These are phyloP conservation scores for Yamadazyma diospyri DNA, from an alignment of 1,139 yeast species.

Conservation along the genomic window DNA sequence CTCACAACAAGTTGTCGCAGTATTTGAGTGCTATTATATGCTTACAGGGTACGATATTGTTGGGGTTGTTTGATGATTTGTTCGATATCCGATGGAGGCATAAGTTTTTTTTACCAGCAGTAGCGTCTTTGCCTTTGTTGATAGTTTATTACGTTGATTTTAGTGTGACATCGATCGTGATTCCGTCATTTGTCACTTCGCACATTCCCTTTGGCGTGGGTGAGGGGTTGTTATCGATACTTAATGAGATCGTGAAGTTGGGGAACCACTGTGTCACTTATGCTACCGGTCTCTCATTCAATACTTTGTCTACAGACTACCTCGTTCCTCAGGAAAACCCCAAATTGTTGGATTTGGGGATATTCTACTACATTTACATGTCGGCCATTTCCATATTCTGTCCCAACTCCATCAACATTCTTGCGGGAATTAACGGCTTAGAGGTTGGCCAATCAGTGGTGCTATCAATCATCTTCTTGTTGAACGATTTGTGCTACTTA, in stretches of 20 bases:
- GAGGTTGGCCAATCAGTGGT: conserved; percentile 95
- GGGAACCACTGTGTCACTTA: conserved; percentile 35
- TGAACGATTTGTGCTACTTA: conserved; percentile 76
- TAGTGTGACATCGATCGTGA: conserved; percentile 85
- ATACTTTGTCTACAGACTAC: conserved; percentile 35
- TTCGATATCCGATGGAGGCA: conserved; percentile 97
- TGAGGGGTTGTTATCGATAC: conserved; percentile 16
- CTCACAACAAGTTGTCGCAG: conserved; percentile 82
- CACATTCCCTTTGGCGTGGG: conserved; percentile 26
- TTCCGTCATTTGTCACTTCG: conserved; percentile 65
- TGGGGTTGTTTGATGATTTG: conserved; percentile 91
- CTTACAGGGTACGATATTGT: conserved; percentile 74
- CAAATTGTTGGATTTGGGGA: conserved; percentile 69
- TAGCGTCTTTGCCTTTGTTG: conserved; percentile 87
- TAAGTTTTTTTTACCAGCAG: conserved; percentile 91
- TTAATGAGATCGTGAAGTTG: conserved; percentile 22
- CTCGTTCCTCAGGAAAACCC: conserved; percentile 27
- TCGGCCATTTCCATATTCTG: conserved; percentile 87
- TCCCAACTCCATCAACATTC: conserved; percentile 93
- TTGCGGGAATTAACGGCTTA: conserved; percentile 94
- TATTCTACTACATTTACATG: conserved; percentile 83
- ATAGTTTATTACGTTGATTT: conserved; percentile 92
- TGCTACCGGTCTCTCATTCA: conserved; percentile 37
- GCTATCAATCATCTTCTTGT: conserved; percentile 62
- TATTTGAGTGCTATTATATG: conserved; percentile 82